phyloP scores from a whole-genome alignment of 2,329 filamentous ascomycete species.

The Verruconis gallopava region DNA sequence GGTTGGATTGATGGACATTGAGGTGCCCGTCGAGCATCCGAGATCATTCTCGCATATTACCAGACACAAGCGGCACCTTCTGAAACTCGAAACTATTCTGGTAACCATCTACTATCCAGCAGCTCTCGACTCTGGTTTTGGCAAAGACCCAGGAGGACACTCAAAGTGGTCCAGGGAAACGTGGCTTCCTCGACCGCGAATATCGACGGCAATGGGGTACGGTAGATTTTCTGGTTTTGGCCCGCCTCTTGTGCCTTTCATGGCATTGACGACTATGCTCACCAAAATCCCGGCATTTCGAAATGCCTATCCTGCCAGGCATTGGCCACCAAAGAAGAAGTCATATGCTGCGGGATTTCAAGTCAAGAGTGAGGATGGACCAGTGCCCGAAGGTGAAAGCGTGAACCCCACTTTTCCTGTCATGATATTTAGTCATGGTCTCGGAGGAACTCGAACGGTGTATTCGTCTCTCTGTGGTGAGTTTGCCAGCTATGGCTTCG shows the following conservation, averaged over 20 bases:
- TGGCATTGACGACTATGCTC: slow-evolving; percentile 46
- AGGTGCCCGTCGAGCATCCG: slow-evolving; percentile 37
- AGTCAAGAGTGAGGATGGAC: slow-evolving; percentile 24
- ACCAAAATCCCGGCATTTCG: slow-evolving; percentile 53
- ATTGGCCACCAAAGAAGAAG: slow-evolving; percentile 37
- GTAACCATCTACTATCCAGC: slow-evolving; percentile 55
- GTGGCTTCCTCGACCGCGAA: slow-evolving; percentile 48
- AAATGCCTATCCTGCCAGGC: slow-evolving; percentile 44
- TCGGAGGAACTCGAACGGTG: slow-evolving; percentile 50
- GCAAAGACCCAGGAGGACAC: slow-evolving; percentile 26
- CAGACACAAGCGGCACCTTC: slow-evolving; percentile 32
- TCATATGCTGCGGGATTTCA: slow-evolving; percentile 19
- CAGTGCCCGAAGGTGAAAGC: slow-evolving; percentile 14
- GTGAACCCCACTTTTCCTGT: slow-evolving; percentile 42
- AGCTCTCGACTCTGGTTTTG: slow-evolving; percentile 29
- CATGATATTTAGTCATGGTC: slow-evolving; percentile 53
- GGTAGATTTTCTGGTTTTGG: slow-evolving; percentile 46
- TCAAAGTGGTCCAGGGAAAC: slow-evolving; percentile 41
- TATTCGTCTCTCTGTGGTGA: slow-evolving; percentile 53
- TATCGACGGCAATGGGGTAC: slow-evolving; percentile 46
- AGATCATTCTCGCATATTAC: slow-evolving; percentile 38
- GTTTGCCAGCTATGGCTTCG: slow-evolving; percentile 52
- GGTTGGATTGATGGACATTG: slow-evolving; percentile 41
- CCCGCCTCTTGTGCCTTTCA: slow-evolving; percentile 37
- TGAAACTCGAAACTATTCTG: slow-evolving; percentile 46